Percentiles rank a stretch among this genome's conserved stretches.
Evolutionary conservation across 202 grass and related monocot genomes (phyloP).

Genomic region (Bolboschoenoplectus hybrid): DNA sequence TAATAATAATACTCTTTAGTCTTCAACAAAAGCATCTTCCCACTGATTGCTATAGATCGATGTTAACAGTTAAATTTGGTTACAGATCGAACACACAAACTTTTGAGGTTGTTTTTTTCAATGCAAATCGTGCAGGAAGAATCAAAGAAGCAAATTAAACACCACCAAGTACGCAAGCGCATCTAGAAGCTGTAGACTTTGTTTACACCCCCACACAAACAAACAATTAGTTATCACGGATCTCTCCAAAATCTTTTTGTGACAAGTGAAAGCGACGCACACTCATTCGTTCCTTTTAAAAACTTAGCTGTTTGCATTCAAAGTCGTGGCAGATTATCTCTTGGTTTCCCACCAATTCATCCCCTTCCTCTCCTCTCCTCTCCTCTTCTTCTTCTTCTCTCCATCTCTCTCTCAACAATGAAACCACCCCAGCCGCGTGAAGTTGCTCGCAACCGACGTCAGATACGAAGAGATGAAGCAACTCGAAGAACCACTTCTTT

Average conservation of each 20-base stretch:
- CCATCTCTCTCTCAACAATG: neutral
- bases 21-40: neutral
- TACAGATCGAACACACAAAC: neutral
- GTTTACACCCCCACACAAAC: neutral
- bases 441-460: conserved; percentile 29
- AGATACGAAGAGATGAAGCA: neutral
- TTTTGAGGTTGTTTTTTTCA: neutral
- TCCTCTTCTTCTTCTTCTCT: neutral
- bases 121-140: neutral
- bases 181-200: conserved; percentile 51
- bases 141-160: conserved; percentile 5
- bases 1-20: no score
- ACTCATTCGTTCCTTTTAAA: neutral
- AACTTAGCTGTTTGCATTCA: neutral
- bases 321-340: conserved; percentile 20
- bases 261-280: conserved; percentile 22
- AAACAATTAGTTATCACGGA: conserved; percentile 23
- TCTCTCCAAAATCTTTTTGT: conserved; percentile 12
- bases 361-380: neutral
- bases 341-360: neutral
- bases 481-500: neutral
- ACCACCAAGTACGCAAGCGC: conserved; percentile 30
- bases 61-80: neutral
- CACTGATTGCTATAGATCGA: neutral
- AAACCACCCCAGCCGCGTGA: conserved; percentile 46